Percentiles rank a stretch among this genome's conserved stretches.
Conservation (phyloP, 306 rosid genomes). For the Fragaria ananassa region DNA sequence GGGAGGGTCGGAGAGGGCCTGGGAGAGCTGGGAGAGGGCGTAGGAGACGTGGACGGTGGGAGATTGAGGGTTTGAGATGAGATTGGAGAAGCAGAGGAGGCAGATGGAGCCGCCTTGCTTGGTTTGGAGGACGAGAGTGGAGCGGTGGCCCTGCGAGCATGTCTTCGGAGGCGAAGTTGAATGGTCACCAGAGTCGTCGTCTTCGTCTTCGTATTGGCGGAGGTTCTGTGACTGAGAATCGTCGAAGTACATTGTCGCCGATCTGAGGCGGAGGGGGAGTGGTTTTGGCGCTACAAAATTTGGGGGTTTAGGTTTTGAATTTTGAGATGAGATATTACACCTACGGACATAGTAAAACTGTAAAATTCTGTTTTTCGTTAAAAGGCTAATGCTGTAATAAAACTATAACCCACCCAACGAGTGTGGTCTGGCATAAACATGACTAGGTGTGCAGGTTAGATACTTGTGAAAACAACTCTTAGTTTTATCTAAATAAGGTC, state of each 20-base stretch:
- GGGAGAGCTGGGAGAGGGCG: conserved; percentile 81
- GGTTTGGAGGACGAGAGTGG: conserved; percentile 58
- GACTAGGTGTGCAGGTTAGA: no score
- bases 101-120: conserved; percentile 74
- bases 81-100: conserved; percentile 83
- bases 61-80: conserved; percentile 65
- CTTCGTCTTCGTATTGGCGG: background rate
- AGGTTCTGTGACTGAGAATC: conserved; percentile 31
- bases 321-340: background rate
- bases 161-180: conserved; percentile 13
- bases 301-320: background rate
- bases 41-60: conserved; percentile 85
- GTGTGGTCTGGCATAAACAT: no score
- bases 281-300: conserved; percentile 2
- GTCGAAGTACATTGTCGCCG: conserved; percentile 29
- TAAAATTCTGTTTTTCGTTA: no score
- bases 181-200: conserved; percentile 21
- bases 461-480: no score
- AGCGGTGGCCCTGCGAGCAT: conserved; percentile 80
- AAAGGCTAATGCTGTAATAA: no score
- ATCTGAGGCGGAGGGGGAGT: background rate
- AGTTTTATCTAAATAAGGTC: no score
- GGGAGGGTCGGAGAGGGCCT: conserved; percentile 58
- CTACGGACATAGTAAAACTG: no score
- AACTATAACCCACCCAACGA: no score